Conservation (phyloP, 2,329 filamentous ascomycete genomes). For the Colletotrichum paranaense region DNA sequence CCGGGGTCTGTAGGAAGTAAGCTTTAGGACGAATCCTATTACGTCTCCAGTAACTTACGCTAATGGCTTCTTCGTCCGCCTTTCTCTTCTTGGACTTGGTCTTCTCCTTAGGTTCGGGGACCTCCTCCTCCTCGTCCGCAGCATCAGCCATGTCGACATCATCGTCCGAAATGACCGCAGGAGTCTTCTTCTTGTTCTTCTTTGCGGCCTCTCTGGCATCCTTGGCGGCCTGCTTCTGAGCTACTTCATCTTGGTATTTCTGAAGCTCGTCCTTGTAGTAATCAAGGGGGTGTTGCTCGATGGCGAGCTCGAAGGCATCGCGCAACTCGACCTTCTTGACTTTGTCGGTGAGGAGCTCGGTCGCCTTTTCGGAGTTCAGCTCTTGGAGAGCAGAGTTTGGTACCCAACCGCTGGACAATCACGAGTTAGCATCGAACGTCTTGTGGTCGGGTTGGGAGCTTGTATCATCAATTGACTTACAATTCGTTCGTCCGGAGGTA, state of each 20-base stretch:
- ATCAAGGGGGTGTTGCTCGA: constrained; percentile 80
- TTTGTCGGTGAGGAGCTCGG: constrained; percentile 77
- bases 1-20: constrained; percentile 57
- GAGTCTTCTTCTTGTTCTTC: constrained; percentile 60
- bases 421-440: constrained; percentile 12
- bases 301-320: constrained; percentile 82
- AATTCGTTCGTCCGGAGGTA: constrained; percentile 96
- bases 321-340: constrained; percentile 79
- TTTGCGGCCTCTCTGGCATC: constrained; percentile 61
- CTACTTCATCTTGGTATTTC: constrained; percentile 74
- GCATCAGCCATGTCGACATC: constrained; percentile 72
- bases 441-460: not conserved
- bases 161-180: constrained; percentile 63
- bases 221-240: constrained; percentile 65
- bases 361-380: constrained; percentile 79
- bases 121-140: constrained; percentile 69
- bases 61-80: constrained; percentile 80
- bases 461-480: constrained; percentile 68
- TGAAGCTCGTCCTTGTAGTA: constrained; percentile 86
- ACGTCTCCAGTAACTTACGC: constrained; percentile 45
- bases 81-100: constrained; percentile 82
- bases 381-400: constrained; percentile 84
- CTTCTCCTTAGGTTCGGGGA: constrained; percentile 76
- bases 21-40: not conserved
- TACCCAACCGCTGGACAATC: constrained; percentile 81